Conservation (phyloP, 768 basidiomycete species). For the Pleurotus tuber-regium region DNA sequence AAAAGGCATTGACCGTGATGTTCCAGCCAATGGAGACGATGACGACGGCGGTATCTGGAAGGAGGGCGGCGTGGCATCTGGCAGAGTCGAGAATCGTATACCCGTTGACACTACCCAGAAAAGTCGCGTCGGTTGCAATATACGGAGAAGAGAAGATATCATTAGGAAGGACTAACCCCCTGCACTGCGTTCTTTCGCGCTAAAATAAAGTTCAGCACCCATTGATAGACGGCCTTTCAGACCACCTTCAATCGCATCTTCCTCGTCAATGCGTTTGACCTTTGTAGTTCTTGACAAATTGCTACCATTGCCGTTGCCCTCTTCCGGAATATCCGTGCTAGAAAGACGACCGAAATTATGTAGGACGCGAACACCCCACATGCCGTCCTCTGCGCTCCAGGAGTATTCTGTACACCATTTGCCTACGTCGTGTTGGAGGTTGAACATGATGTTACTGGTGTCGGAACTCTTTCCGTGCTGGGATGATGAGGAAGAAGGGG, state of each 20-base stretch:
- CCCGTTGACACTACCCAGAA: constrained; percentile 76
- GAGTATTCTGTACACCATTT: constrained; percentile 93
- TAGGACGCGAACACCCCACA: constrained; percentile 86
- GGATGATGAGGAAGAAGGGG: constrained; percentile 51
- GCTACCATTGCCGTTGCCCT: constrained; percentile 16
- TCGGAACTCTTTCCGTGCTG: constrained; percentile 40
- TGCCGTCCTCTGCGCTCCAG: constrained; percentile 91
- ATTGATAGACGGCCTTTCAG: constrained; percentile 87
- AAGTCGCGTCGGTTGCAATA: neutral
- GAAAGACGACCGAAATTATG: constrained; percentile 84
- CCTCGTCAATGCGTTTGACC: constrained; percentile 87
- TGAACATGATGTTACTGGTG: constrained; percentile 74
- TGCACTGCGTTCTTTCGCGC: constrained; percentile 88
- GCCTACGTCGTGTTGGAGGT: constrained; percentile 88
- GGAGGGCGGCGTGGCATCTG: constrained; percentile 71
- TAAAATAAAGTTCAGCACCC: constrained; percentile 92
- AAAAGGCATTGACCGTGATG: constrained; percentile 36
- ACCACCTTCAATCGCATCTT: constrained; percentile 90
- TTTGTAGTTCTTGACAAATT: constrained; percentile 27
- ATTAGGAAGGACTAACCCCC: constrained; percentile 62
- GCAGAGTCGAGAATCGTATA: constrained; percentile 89
- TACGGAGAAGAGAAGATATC: neutral
- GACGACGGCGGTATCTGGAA: constrained; percentile 45
- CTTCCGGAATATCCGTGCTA: constrained; percentile 27
- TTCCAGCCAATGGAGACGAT: constrained; percentile 32